Percentiles rank a stretch among this genome's conserved stretches.
Conservation (phyloP, 1,139 yeast species). For the Nakaseomyces nivariensis region DNA sequence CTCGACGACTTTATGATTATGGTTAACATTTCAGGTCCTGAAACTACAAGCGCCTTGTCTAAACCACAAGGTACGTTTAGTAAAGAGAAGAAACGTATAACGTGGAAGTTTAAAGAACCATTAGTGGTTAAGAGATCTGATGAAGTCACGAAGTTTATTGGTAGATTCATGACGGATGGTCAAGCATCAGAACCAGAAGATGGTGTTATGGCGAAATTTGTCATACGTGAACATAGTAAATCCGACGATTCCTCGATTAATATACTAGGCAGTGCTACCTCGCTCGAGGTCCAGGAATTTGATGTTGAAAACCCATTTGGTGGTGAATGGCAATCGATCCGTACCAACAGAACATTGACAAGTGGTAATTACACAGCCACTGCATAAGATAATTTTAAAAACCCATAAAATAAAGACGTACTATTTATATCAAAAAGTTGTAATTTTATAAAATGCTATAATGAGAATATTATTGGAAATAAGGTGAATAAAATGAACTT, state of each 20-base stretch:
- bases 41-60: constrained; percentile 63
- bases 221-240: constrained; percentile 26
- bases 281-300: constrained; percentile 27
- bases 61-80: constrained; percentile 87
- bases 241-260: constrained; percentile 9
- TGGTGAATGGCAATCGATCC: constrained; percentile 29
- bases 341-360: constrained; percentile 28
- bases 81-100: constrained; percentile 71
- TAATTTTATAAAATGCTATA: no score
- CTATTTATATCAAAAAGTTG: not conserved
- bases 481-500: no score
- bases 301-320: constrained; percentile 33
- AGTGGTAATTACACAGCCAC: constrained; percentile 30
- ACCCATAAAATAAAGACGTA: not conserved
- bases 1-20: constrained; percentile 59
- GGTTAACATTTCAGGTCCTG: constrained; percentile 46
- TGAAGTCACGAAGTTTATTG: constrained; percentile 52
- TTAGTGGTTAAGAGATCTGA: constrained; percentile 29
- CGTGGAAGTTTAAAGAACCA: constrained; percentile 63
- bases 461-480: no score
- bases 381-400: not conserved
- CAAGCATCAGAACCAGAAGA: constrained; percentile 53
- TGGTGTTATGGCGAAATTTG: constrained; percentile 63
- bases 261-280: constrained; percentile 24
- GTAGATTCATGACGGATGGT: constrained; percentile 59